These are phyloP conservation scores for Myxozyma kluyveri DNA, from an alignment of 805 yeast genomes.

Conservation along the genomic window DNA sequence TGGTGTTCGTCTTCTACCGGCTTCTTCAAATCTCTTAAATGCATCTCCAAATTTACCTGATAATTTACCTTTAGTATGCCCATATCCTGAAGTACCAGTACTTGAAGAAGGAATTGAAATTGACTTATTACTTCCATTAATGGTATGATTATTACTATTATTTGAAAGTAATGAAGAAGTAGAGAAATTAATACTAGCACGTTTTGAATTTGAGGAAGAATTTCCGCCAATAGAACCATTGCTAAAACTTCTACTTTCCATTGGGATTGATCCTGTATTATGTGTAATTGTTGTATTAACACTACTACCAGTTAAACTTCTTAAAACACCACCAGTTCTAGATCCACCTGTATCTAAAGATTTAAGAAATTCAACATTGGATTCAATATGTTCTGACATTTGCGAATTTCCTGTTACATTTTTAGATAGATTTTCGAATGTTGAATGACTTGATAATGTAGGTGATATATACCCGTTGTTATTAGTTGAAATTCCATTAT, in stretches of 20 bases:
- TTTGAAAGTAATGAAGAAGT: too few species aligned
- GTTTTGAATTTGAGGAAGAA: conserved; percentile 15
- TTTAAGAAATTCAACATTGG: conserved; percentile 24
- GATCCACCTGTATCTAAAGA: conserved; percentile 28
- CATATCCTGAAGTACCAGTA: too few species aligned
- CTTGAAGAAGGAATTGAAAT: too few species aligned
- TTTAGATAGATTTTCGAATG: conserved; percentile 5
- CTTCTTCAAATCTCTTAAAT: conserved; percentile 19
- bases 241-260: conserved; percentile 5
- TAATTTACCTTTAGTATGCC: too few species aligned
- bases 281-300: too few species aligned
- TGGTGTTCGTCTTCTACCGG: conserved; percentile 9
- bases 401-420: conserved; percentile 23
- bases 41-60: conserved; percentile 29
- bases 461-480: too few species aligned
- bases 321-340: background rate
- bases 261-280: background rate
- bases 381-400: conserved; percentile 27
- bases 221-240: conserved; percentile 8
- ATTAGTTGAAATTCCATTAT: background rate
- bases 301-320: too few species aligned
- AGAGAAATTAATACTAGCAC: conserved; percentile 15
- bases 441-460: conserved; percentile 16
- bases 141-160: too few species aligned
- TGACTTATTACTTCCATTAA: too few species aligned